phyloP scores from a whole-genome alignment of 1,284 basidiomycete species.

The Ganoderma sinense region DNA sequence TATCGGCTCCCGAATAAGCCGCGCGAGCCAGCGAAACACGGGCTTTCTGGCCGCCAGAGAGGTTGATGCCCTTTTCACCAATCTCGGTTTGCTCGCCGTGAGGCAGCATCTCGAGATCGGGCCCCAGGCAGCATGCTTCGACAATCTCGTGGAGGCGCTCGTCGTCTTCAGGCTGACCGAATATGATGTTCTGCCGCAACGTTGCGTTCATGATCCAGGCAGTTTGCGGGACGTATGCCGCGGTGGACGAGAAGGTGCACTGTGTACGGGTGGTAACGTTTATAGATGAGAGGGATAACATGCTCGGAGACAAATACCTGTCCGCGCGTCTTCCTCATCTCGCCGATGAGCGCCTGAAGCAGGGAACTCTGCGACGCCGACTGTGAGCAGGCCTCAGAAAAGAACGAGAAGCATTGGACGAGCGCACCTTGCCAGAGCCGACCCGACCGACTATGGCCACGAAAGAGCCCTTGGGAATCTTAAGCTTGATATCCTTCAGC shows the following conservation, averaged over 20 bases:
- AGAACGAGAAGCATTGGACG: not conserved
- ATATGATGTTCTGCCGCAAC: slow-evolving; percentile 71
- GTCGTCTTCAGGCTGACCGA: slow-evolving; percentile 68
- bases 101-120: slow-evolving; percentile 72
- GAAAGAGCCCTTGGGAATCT: slow-evolving; percentile 67
- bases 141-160: slow-evolving; percentile 62
- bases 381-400: not conserved
- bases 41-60: slow-evolving; percentile 67
- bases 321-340: slow-evolving; percentile 75
- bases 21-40: slow-evolving; percentile 84
- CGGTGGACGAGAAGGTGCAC: slow-evolving; percentile 69
- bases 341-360: slow-evolving; percentile 78
- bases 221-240: slow-evolving; percentile 81
- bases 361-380: slow-evolving; percentile 57
- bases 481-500: slow-evolving; percentile 63
- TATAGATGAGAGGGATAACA: not conserved
- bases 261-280: slow-evolving; percentile 36
- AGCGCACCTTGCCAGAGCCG: slow-evolving; percentile 72
- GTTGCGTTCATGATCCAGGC: slow-evolving; percentile 85
- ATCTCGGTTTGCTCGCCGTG: slow-evolving; percentile 81
- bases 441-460: slow-evolving; percentile 79
- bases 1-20: slow-evolving; percentile 78
- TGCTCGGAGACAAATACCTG: slow-evolving; percentile 43
- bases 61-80: slow-evolving; percentile 83
- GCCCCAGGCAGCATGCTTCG: slow-evolving; percentile 67